phyloP scores from a whole-genome alignment of 257 asterid genomes.

The Solanum infundibuliforme region DNA sequence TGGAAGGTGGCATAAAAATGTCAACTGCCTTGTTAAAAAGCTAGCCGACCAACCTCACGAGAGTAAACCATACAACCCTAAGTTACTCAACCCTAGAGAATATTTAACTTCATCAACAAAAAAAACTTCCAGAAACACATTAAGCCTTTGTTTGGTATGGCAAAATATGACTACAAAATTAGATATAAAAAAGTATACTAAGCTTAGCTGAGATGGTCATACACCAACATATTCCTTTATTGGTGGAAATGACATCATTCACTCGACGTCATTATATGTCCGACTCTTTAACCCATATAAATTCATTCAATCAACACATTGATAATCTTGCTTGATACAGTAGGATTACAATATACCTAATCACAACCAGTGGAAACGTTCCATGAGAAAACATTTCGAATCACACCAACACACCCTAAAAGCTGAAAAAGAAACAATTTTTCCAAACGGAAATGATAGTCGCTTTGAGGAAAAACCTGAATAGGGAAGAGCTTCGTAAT shows the following conservation, averaged over 20 bases:
- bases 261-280: neutral
- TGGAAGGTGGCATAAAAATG: neutral
- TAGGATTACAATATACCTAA: neutral
- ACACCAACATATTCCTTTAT: neutral
- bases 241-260: neutral
- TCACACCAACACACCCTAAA: neutral
- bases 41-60: neutral
- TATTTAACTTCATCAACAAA: neutral
- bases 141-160: neutral
- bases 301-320: neutral
- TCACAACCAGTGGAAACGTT: neutral
- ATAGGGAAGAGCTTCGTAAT: slow-evolving; percentile 82
- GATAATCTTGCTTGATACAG: neutral
- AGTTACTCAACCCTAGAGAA: neutral
- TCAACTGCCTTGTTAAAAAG: neutral
- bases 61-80: neutral
- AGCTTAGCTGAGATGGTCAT: neutral
- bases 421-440: neutral
- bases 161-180: neutral
- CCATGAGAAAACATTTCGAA: neutral
- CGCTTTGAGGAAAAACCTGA: slow-evolving; percentile 37
- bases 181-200: neutral
- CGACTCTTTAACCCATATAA: neutral
- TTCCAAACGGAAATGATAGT: neutral
- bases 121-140: neutral